Evolutionary conservation across 371 early-diverging fungal genomes (phyloP).

Genomic region (Actinomucor elegans): DNA sequence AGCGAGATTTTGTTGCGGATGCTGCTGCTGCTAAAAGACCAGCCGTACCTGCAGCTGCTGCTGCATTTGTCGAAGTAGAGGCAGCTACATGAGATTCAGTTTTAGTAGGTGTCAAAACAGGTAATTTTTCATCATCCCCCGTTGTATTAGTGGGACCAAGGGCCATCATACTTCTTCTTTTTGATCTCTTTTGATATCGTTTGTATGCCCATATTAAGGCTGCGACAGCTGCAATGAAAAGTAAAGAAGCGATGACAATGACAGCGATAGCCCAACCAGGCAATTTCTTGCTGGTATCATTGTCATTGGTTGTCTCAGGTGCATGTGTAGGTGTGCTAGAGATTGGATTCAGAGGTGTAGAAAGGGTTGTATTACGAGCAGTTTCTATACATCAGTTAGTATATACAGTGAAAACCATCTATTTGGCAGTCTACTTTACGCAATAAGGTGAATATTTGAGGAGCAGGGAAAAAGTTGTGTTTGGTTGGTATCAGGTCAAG

Average conservation of each 20-base stretch:
- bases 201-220: constrained; percentile 29
- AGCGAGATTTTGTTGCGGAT: constrained; percentile 2
- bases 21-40: not conserved
- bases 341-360: not conserved
- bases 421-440: constrained; percentile 19
- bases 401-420: not conserved
- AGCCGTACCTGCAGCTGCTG: not conserved
- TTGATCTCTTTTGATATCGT: constrained; percentile 18
- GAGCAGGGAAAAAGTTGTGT: constrained; percentile 30
- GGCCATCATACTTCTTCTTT: constrained; percentile 5
- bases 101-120: constrained; percentile 4
- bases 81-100: constrained; percentile 9
- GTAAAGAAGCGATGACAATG: constrained; percentile 32
- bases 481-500: constrained; percentile 24
- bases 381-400: constrained; percentile 23
- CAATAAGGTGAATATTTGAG: constrained; percentile 33
- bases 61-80: not conserved
- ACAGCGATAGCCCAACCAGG: constrained; percentile 47
- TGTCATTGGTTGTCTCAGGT: not conserved
- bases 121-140: constrained; percentile 12
- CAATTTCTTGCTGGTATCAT: not conserved
- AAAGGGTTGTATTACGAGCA: constrained; percentile 25
- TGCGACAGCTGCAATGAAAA: constrained; percentile 24
- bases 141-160: not conserved
- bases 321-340: not conserved